Evolutionary conservation across 208 protist genomes (phyloP), one percentile per base, ranked within the genome.

Genomic region (Wallacemonas sp.): DNA sequence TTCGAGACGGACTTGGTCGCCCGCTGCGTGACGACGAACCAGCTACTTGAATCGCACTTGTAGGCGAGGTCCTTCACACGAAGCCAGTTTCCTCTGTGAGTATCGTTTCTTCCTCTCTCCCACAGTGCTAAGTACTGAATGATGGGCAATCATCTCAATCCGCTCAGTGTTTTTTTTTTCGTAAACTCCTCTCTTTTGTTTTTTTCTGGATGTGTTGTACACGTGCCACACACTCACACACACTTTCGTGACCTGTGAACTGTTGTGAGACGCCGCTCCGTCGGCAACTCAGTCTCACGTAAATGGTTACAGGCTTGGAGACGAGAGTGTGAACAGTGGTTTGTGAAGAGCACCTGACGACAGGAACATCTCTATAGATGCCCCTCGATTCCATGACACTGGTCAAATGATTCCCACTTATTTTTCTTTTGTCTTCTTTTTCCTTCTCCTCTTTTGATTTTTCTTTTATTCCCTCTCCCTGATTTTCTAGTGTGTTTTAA

Each of bases 41-140:
- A 58, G 19, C 52, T 30, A 11, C 52, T 58, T 12, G 52, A 58
- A 27, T 58, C 56, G 14, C 29, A 63, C 14, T 33, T 63, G 34
- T 65, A 16, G 4, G 46, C 39, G 21, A 29, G 38, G 2, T 32
- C 65, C n/a, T n/a, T n/a, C n/a, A n/a, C n/a, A n/a, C n/a, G n/a
- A n/a, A 47, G 27, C 0, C n/a, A n/a, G 48, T 65, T 65, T 65
- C 32, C 14, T 2, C 61, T 41, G 61, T 70, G 49, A 26, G n/a
- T n/a, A n/a, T n/a, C n/a, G n/a, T 61, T 43, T 27, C 1, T 68
- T 65, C 70, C 32, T 55, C 43, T 47, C 23, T 16, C 44, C 11
- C 19, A 49, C 11, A 11, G 12, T 49, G 44, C 8, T 16, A 9
- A 16, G 19, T 16, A 23, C 6, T 49, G 44, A 6, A 49, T 23